A percentile compares a stretch with the other conserved stretches of the same genome.
Conservation (phyloP, 306 rosid genomes). For the Luffa acutangula region DNA sequence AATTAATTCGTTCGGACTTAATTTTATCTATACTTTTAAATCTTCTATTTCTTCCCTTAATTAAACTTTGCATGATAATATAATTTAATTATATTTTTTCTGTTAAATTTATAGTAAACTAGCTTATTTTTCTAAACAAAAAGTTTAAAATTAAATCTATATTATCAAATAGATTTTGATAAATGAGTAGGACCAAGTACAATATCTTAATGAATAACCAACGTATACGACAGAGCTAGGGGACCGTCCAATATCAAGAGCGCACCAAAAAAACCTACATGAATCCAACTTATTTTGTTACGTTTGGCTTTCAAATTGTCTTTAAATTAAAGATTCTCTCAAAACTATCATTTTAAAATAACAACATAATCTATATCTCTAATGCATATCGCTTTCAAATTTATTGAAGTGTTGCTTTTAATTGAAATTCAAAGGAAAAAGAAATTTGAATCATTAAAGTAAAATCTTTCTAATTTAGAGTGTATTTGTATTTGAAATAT, state of each 20-base stretch:
- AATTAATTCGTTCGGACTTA: too few species aligned
- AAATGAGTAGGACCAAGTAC: neutral
- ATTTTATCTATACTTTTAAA: too few species aligned
- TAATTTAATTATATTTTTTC: too few species aligned
- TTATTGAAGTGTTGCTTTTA: neutral
- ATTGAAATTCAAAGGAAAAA: neutral
- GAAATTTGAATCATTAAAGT: neutral
- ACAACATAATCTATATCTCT: neutral
- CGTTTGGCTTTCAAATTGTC: neutral
- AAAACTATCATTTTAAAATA: neutral
- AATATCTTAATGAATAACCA: neutral
- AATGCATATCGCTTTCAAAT: neutral
- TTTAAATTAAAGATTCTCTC: neutral
- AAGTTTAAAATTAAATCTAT: too few species aligned
- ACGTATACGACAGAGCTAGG: neutral
- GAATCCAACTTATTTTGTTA: neutral
- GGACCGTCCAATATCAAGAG: neutral
- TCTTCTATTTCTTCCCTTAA: too few species aligned
- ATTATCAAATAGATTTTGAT: too few species aligned
- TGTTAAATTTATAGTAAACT: too few species aligned
- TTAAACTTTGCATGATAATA: too few species aligned
- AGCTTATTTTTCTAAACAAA: too few species aligned
- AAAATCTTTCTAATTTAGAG: neutral
- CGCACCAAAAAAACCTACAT: neutral
- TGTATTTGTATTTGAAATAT: too few species aligned